A percentile compares a stretch with the other conserved stretches of the same genome.
These are phyloP conservation scores for Mucor velutinosus DNA, from an alignment of 371 early-diverging fungal genomes.

Conservation along the genomic window DNA sequence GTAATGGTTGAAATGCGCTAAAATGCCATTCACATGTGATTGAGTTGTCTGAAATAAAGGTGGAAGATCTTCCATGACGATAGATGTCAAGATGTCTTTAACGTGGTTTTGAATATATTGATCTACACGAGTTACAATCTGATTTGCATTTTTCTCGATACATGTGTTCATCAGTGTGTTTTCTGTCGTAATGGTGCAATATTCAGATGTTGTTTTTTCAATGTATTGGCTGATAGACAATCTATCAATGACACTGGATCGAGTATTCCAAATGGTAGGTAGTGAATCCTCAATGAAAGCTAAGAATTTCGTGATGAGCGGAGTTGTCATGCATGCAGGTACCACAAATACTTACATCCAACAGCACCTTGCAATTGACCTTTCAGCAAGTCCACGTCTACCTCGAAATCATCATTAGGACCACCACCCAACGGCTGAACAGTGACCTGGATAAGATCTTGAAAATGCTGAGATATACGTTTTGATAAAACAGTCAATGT, in stretches of 20 bases:
- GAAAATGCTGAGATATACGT: constrained; percentile 33
- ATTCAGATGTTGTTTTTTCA: constrained; percentile 2
- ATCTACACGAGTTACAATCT: constrained; percentile 14
- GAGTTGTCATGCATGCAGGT: background rate
- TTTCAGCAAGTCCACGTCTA: constrained; percentile 38
- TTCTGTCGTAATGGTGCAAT: background rate
- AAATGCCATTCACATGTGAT: constrained; percentile 21
- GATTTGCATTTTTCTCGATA: constrained; percentile 4
- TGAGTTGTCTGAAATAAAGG: constrained; percentile 14
- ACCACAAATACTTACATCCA: constrained; percentile 29
- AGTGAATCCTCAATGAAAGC: constrained; percentile 43
- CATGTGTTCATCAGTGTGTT: constrained; percentile 3
- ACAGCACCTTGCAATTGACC: constrained; percentile 44
- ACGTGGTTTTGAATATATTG: constrained; percentile 17
- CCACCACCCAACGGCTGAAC: constrained; percentile 6
- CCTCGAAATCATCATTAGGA: constrained; percentile 8
- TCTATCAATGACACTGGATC: constrained; percentile 27
- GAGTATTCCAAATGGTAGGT: constrained; percentile 36
- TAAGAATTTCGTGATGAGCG: background rate
- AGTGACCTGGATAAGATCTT: constrained; percentile 32
- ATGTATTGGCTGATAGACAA: constrained; percentile 24
- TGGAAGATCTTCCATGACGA: constrained; percentile 19
- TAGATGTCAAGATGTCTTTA: background rate
- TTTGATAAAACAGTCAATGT: constrained; percentile 31
- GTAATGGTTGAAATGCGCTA: constrained; percentile 21